phyloP scores from a whole-genome alignment of 768 basidiomycete species.

The Scleroderma citrinum region DNA sequence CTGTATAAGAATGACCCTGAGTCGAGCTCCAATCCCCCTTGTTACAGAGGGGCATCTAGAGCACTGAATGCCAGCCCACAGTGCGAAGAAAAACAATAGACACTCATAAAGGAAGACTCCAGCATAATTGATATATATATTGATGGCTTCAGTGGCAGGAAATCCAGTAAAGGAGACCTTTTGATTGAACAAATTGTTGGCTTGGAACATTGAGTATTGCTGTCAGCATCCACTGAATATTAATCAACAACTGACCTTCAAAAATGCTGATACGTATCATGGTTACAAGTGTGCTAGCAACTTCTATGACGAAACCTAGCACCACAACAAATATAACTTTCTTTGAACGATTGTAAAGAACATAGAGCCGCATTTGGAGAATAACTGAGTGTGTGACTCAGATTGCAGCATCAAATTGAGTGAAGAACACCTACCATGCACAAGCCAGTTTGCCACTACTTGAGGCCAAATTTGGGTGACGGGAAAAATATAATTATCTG shows the following conservation, averaged over 20 bases:
- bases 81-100: background rate
- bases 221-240: background rate
- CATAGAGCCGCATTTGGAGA: constrained; percentile 57
- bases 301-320: constrained; percentile 30
- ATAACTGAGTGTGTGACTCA: constrained; percentile 38
- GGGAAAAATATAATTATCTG: background rate
- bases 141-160: background rate
- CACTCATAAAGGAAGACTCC: background rate
- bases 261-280: background rate
- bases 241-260: background rate
- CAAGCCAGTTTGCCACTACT: background rate
- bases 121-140: background rate
- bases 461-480: background rate
- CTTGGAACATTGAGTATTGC: background rate
- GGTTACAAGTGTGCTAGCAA: background rate
- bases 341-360: constrained; percentile 50
- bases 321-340: constrained; percentile 44
- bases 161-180: background rate
- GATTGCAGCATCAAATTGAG: background rate
- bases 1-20: background rate
- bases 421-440: background rate
- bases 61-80: background rate
- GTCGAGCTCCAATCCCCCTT: background rate
- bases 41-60: background rate
- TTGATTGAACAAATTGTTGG: background rate